Percentiles rank a stretch among this genome's conserved stretches.
These are phyloP conservation scores for Russula sp. DNA, from an alignment of 768 basidiomycete genomes.

Conservation along the genomic window DNA sequence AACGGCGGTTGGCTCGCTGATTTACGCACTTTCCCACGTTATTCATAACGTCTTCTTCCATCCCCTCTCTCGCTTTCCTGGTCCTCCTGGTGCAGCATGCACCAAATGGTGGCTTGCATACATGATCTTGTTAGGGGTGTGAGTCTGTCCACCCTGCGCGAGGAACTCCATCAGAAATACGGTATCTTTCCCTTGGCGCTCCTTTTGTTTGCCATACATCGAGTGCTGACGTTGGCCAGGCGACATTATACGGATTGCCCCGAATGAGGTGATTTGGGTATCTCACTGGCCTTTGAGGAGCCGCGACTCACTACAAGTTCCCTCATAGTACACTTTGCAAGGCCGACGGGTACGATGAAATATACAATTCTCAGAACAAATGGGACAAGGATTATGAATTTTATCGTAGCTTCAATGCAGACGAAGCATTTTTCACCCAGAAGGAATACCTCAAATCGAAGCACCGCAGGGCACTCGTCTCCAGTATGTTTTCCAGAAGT, in stretches of 20 bases:
- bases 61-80: conserved; percentile 19
- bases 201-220: too few relatives aligned
- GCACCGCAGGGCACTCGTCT: conserved; percentile 36
- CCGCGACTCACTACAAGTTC: not conserved
- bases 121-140: conserved; percentile 13
- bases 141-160: conserved; percentile 15
- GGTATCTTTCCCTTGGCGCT: not conserved
- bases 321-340: conserved; percentile 18
- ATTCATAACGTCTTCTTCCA: conserved; percentile 23
- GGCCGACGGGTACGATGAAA: conserved; percentile 20
- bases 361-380: conserved; percentile 28
- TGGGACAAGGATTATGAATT: conserved; percentile 43
- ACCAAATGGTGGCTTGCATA: conserved; percentile 25
- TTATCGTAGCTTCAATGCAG: conserved; percentile 40
- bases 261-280: conserved; percentile 10
- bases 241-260: conserved; percentile 23
- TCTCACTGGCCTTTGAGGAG: too few relatives aligned
- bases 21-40: not conserved
- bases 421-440: conserved; percentile 39
- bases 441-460: conserved; percentile 40
- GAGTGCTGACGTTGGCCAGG: not conserved
- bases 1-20: not conserved
- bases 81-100: conserved; percentile 19
- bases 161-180: conserved; percentile 16
- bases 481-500: conserved; percentile 42